Percentiles rank a stretch among this genome's conserved stretches.
These are phyloP conservation scores for Tripidium arundinaceum DNA, from an alignment of 202 grass and related monocot genomes.

Conservation along the genomic window DNA sequence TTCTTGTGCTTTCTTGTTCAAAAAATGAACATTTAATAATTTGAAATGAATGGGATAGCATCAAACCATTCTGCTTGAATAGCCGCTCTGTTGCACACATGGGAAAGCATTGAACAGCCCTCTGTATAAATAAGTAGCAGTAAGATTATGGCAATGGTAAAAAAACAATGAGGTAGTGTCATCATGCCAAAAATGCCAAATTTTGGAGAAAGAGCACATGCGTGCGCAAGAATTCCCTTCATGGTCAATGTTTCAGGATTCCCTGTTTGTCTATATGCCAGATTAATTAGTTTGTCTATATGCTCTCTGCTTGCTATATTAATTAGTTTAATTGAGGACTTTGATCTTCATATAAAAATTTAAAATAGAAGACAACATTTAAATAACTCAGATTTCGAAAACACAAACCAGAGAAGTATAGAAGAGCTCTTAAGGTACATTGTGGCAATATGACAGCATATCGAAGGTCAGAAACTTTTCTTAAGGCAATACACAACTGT, in stretches of 20 bases:
- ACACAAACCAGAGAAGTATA: background rate
- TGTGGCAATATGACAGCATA: background rate
- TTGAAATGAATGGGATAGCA: background rate
- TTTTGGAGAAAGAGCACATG: background rate
- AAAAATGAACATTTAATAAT: background rate
- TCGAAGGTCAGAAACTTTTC: background rate
- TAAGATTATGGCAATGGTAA: background rate
- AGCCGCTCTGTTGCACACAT: background rate
- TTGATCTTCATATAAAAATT: no score
- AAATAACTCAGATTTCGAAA: background rate
- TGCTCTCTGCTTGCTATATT: background rate
- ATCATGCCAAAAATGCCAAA: no score
- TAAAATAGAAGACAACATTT: background rate
- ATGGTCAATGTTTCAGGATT: background rate
- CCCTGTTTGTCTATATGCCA: background rate
- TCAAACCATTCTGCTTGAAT: background rate
- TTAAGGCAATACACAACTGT: background rate
- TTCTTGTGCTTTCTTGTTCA: background rate
- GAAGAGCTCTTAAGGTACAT: background rate
- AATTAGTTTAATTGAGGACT: background rate
- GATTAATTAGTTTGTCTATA: background rate
- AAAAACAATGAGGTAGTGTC: background rate
- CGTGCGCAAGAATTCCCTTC: background rate
- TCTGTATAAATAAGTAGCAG: background rate
- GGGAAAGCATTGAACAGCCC: background rate